Evolutionary conservation across 805 yeast species (phyloP).

Genomic region (Nakazawaea peltata): DNA sequence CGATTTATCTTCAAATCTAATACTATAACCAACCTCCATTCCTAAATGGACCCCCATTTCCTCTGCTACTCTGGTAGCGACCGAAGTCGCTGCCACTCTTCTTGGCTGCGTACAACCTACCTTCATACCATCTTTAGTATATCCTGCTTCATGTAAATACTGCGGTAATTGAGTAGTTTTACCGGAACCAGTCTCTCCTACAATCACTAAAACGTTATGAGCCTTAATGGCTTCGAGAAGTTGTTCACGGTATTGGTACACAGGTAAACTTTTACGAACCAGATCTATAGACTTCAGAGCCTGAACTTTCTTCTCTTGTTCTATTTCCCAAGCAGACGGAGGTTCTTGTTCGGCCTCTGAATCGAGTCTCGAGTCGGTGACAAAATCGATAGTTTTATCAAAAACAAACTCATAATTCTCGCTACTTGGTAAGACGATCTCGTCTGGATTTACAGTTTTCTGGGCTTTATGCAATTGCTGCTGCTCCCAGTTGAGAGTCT

Average conservation of each 20-base stretch:
- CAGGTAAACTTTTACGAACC: conserved; percentile 66
- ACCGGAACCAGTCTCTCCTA: conserved; percentile 97
- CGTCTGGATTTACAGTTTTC: conserved; percentile 25
- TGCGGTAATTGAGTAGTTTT: conserved; percentile 93
- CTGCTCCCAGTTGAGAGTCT: conserved; percentile 39
- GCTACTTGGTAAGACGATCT: conserved; percentile 30
- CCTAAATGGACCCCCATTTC: conserved; percentile 84
- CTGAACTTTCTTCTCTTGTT: conserved; percentile 25
- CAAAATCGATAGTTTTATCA: conserved; percentile 57
- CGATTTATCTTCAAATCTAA: conserved; percentile 80
- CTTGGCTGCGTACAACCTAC: conserved; percentile 93
- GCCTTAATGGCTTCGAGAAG: conserved; percentile 51
- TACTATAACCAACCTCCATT: conserved; percentile 77
- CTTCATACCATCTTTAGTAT: conserved; percentile 42
- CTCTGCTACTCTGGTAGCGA: conserved; percentile 85
- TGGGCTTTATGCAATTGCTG: conserved; percentile 40
- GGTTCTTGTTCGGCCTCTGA: conserved; percentile 24
- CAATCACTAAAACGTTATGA: conserved; percentile 71
- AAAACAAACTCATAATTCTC: conserved; percentile 67
- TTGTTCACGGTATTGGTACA: conserved; percentile 51
- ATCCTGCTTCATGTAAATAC: conserved; percentile 77
- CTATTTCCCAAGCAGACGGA: conserved; percentile 18
- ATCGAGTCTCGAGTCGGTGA: conserved; percentile 28
- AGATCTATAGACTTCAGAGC: conserved; percentile 33
- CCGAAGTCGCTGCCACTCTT: conserved; percentile 89